Evolutionary conservation across 2,329 filamentous ascomycete species (phyloP).

Genomic region (Didymella exigua): DNA sequence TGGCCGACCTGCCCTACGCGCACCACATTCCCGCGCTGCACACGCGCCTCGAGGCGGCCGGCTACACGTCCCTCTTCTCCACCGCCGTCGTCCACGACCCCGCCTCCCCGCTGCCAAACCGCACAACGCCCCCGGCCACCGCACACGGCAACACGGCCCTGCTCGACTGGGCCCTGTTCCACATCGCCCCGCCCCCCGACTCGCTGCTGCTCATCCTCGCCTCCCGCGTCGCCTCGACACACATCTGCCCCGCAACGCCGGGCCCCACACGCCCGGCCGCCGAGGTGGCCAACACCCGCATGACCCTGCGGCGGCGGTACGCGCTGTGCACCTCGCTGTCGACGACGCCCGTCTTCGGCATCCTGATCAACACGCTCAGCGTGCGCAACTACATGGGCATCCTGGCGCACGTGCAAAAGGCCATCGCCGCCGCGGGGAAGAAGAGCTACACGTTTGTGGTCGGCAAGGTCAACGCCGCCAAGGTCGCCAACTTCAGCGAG

Average conservation of each 20-base stretch:
- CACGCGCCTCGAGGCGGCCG: conserved; percentile 59
- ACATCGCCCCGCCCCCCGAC: conserved; percentile 79
- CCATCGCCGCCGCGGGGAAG: conserved; percentile 81
- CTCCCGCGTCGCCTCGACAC: conserved; percentile 77
- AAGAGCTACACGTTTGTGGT: conserved; percentile 97
- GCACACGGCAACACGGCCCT: conserved; percentile 56
- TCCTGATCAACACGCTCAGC: conserved; percentile 92
- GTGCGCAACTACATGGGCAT: conserved; percentile 88
- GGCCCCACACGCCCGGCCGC: conserved; percentile 28
- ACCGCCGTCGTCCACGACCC: conserved; percentile 80
- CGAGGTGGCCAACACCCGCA: conserved; percentile 59
- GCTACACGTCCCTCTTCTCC: conserved; percentile 73
- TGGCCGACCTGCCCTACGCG: conserved; percentile 88
- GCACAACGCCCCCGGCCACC: conserved; percentile 64
- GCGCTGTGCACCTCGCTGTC: conserved; percentile 81
- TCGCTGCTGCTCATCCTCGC: conserved; percentile 86
- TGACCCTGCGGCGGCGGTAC: conserved; percentile 80
- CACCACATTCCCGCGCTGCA: conserved; percentile 70
- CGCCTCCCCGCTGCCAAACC: conserved; percentile 80
- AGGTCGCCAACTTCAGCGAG: conserved; percentile 95
- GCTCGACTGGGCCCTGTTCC: conserved; percentile 76
- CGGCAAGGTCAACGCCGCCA: conserved; percentile 92
- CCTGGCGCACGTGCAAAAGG: conserved; percentile 71
- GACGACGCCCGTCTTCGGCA: conserved; percentile 84
- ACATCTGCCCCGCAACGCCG: conserved; percentile 71